Conservation (phyloP, 768 basidiomycete species). For the Kwoniella pini region DNA sequence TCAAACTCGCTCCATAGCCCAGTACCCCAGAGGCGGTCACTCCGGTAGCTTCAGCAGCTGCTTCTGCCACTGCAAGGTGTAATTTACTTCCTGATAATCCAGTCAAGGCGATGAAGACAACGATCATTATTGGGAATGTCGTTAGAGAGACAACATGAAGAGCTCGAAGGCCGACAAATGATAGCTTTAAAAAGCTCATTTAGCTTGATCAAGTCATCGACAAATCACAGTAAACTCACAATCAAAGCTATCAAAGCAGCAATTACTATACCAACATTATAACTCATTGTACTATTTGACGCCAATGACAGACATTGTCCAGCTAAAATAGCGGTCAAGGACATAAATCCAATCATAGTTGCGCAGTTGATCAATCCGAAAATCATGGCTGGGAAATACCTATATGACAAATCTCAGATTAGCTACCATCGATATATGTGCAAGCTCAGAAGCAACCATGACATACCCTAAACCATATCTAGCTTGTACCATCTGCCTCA, state of each 20-base stretch:
- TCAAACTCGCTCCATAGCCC: conserved; percentile 51
- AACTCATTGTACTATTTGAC: conserved; percentile 60
- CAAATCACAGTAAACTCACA: no score
- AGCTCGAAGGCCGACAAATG: conserved; percentile 51
- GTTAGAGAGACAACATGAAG: conserved; percentile 50
- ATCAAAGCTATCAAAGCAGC: conserved; percentile 50
- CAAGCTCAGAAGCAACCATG: background rate
- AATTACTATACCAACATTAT: conserved; percentile 59
- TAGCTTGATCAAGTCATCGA: conserved; percentile 11
- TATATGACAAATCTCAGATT: conserved; percentile 8
- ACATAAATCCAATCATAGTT: conserved; percentile 66
- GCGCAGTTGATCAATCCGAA: conserved; percentile 61
- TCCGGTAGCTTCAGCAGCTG: conserved; percentile 18
- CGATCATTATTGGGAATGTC: conserved; percentile 50
- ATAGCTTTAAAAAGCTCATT: conserved; percentile 32
- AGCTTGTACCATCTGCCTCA: conserved; percentile 78
- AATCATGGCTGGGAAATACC: conserved; percentile 55
- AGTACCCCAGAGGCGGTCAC: conserved; percentile 43
- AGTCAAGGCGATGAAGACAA: conserved; percentile 48
- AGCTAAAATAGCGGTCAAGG: conserved; percentile 68
- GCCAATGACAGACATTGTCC: conserved; percentile 68
- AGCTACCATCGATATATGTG: background rate
- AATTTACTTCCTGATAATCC: conserved; percentile 43
- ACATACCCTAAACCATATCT: conserved; percentile 63
- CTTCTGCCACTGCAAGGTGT: conserved; percentile 27